Evolutionary conservation across 129 eudicot genomes (phyloP).

Genomic region (Dittrichia graveolens): DNA sequence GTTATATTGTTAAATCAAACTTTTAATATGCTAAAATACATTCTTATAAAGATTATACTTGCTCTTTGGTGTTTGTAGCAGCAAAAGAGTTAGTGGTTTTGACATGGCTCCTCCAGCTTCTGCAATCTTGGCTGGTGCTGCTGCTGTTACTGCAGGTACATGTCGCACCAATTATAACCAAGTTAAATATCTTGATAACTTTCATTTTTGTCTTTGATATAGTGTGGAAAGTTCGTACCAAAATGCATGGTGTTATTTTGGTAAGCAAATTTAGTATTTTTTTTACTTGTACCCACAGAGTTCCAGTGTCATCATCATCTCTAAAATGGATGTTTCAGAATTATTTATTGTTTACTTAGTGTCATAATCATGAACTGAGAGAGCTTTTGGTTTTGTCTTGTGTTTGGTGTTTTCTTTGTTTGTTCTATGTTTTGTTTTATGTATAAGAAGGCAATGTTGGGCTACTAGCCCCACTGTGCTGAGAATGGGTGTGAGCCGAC

Average conservation of each 20-base stretch:
- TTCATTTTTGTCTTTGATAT: conserved; percentile 52
- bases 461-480: conserved; percentile 99
- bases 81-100: conserved; percentile 95
- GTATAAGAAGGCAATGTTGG: conserved; percentile 99
- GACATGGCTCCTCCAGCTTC: conserved; percentile 99
- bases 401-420: conserved; percentile 93
- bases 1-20: not conserved
- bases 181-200: conserved; percentile 45
- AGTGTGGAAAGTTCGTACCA: conserved; percentile 83
- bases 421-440: conserved; percentile 89
- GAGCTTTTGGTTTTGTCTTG: conserved; percentile 89
- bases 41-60: conserved; percentile 3
- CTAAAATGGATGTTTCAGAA: conserved; percentile 38
- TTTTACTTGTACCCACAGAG: conserved; percentile 43
- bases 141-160: conserved; percentile 73
- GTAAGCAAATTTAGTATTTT: conserved; percentile 70
- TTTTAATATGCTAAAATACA: not conserved
- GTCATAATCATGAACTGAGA: conserved; percentile 80
- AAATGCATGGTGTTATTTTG: conserved; percentile 84
- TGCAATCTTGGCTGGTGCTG: conserved; percentile 81
- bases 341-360: conserved; percentile 56
- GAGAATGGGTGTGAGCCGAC: conserved; percentile 99
- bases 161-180: conserved; percentile 19
- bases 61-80: conserved; percentile 41
- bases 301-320: conserved; percentile 42